phyloP scores from a whole-genome alignment of 163 green algal species.

The Prototheca wickerhamii region DNA sequence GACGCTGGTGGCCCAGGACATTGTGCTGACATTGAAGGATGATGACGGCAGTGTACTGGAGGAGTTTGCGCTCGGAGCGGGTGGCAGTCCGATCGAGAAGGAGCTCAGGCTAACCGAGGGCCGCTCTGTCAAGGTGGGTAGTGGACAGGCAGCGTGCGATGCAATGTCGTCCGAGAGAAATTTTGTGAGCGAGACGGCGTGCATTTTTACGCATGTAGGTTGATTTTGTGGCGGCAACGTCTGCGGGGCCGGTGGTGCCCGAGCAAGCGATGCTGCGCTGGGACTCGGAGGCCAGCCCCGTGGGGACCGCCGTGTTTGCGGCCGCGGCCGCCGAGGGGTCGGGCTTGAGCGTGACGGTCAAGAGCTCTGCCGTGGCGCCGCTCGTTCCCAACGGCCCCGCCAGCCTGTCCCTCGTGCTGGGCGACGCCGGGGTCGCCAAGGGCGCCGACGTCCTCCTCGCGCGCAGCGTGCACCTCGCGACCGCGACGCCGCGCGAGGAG shows the following conservation, averaged over 20 bases:
- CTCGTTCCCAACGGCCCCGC: background rate
- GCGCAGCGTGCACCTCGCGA: background rate
- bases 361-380: background rate
- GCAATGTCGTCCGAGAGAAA: too few species aligned
- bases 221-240: background rate
- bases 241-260: background rate
- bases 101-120: background rate
- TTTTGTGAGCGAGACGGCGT: too few species aligned
- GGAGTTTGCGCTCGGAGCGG: background rate
- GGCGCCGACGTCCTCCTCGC: background rate
- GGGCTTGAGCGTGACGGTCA: background rate
- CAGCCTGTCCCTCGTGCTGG: background rate
- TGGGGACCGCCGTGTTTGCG: background rate
- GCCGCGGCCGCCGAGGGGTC: background rate
- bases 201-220: too few species aligned
- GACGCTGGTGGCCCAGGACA: too few species aligned
- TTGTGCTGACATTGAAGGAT: background rate
- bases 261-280: background rate
- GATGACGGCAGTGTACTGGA: background rate
- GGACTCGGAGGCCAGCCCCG: background rate
- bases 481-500: background rate
- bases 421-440: background rate
- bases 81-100: background rate
- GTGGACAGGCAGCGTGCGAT: too few species aligned
- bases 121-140: background rate